phyloP scores from a whole-genome alignment of 2,329 filamentous ascomycete genomes.

The Xylariaceae sp. region DNA sequence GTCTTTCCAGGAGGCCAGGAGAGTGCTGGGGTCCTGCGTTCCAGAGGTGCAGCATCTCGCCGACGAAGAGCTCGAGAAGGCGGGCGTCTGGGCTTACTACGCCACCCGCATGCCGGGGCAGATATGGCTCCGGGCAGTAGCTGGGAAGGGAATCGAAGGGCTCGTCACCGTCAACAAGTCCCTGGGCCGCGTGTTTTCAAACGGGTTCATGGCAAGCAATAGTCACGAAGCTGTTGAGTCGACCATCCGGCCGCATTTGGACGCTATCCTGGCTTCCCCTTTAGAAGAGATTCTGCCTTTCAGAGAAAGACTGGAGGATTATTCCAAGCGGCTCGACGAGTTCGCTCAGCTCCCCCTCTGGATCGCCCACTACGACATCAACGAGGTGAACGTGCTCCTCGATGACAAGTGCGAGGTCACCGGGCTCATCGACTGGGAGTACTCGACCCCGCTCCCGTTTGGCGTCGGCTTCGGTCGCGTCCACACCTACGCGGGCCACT shows the following conservation, averaged over 20 bases:
- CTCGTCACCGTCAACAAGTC: conserved; percentile 20
- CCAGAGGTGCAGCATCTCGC: conserved; percentile 10
- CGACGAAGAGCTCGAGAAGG: conserved; percentile 12
- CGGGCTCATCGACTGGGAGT: conserved; percentile 26
- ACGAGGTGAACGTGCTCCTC: conserved; percentile 27
- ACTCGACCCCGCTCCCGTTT: conserved; percentile 14
- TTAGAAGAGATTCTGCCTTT: conserved; percentile 19
- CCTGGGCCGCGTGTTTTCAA: conserved; percentile 19
- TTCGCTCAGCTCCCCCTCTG: conserved; percentile 6
- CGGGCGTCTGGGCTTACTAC: conserved; percentile 14
- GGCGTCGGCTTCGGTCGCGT: conserved; percentile 17
- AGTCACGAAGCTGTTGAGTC: conserved; percentile 17
- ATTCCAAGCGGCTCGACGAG: conserved; percentile 1
- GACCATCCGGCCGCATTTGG: conserved; percentile 17
- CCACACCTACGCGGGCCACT: conserved; percentile 20
- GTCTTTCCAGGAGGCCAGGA: conserved; percentile 13
- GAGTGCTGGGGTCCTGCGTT: conserved; percentile 11
- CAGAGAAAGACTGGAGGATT: not conserved
- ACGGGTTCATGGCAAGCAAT: conserved; percentile 17
- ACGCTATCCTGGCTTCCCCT: conserved; percentile 20
- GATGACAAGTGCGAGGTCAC: conserved; percentile 20
- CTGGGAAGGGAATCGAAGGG: conserved; percentile 20
- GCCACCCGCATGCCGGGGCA: conserved; percentile 18
- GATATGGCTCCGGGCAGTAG: conserved; percentile 19
- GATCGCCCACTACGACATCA: conserved; percentile 24